Percentiles rank a stretch among this genome's conserved stretches.
Conservation (phyloP, 2,329 filamentous ascomycete species). For the Nannizziopsis barbatae region DNA sequence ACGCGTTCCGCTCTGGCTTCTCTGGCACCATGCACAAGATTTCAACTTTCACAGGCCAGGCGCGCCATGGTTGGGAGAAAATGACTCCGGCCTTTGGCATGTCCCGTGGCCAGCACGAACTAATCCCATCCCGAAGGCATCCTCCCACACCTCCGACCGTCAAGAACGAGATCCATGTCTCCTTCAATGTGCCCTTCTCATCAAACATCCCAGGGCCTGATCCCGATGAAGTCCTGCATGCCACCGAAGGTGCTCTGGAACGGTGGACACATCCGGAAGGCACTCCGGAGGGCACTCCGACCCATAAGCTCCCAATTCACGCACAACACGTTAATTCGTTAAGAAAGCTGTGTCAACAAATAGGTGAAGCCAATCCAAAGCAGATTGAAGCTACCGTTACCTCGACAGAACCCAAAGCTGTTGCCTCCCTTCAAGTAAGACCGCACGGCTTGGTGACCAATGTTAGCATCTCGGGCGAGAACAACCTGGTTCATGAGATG, state of each 20-base stretch:
- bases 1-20: constrained; percentile 16
- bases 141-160: constrained; percentile 59
- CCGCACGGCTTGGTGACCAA: constrained; percentile 61
- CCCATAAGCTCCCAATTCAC: constrained; percentile 86
- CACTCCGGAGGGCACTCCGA: constrained; percentile 69
- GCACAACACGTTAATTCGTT: constrained; percentile 72
- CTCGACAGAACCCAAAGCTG: constrained; percentile 64
- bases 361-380: constrained; percentile 56
- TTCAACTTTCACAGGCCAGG: constrained; percentile 54
- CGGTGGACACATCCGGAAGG: constrained; percentile 90
- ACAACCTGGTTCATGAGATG: constrained; percentile 80
- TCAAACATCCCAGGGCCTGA: constrained; percentile 87
- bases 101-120: constrained; percentile 48
- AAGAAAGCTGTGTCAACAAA: constrained; percentile 66
- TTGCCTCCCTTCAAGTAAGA: constrained; percentile 38
- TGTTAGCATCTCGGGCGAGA: constrained; percentile 78
- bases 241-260: constrained; percentile 73
- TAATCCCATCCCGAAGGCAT: constrained; percentile 49
- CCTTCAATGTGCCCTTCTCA: constrained; percentile 94
- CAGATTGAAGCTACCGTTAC: constrained; percentile 76
- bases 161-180: constrained; percentile 75
- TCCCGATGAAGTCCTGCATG: constrained; percentile 87
- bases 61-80: constrained; percentile 57
- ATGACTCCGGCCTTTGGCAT: constrained; percentile 57
- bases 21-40: constrained; percentile 52